Conservation (phyloP, 768 basidiomycete species). For the Peribolospora kevripleyi region DNA sequence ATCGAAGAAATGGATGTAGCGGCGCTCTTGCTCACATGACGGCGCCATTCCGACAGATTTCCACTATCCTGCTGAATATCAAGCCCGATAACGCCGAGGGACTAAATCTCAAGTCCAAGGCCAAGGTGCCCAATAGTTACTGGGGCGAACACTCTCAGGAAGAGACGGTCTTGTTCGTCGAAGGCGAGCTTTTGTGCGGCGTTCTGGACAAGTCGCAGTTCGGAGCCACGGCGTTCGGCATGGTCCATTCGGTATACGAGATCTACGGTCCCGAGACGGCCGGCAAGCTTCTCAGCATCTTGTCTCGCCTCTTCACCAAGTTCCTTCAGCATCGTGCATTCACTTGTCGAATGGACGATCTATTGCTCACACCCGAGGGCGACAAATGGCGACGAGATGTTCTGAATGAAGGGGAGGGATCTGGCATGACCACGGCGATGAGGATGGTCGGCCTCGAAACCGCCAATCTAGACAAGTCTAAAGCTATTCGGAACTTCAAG, state of each 20-base stretch:
- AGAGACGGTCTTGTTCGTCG: constrained; percentile 74
- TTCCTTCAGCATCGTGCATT: constrained; percentile 92
- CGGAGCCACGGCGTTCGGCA: constrained; percentile 82
- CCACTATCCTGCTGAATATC: constrained; percentile 76
- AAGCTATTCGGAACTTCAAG: constrained; percentile 19
- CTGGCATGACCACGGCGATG: constrained; percentile 68
- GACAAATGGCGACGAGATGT: constrained; percentile 44
- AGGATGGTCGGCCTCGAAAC: constrained; percentile 28
- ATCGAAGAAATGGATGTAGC: not conserved
- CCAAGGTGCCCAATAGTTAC: constrained; percentile 51
- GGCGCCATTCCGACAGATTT: constrained; percentile 37
- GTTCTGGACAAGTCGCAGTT: constrained; percentile 93
- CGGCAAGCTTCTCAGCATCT: constrained; percentile 70
- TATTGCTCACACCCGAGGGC: constrained; percentile 62
- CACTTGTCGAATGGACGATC: constrained; percentile 96
- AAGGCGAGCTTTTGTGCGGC: constrained; percentile 80
- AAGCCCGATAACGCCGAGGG: constrained; percentile 56
- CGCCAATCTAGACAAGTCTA: constrained; percentile 18
- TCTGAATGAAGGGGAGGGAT: constrained; percentile 37
- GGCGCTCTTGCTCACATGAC: not conserved
- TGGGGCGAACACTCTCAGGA: constrained; percentile 38
- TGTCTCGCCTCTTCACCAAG: constrained; percentile 86
- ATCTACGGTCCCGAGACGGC: constrained; percentile 74
- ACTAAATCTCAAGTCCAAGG: constrained; percentile 57
- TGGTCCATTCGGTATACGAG: constrained; percentile 92